Evolutionary conservation across 176 grass and related monocot genomes (phyloP), one percentile per base, ranked within the genome.

Genomic region (Aegilops umbellulata): DNA sequence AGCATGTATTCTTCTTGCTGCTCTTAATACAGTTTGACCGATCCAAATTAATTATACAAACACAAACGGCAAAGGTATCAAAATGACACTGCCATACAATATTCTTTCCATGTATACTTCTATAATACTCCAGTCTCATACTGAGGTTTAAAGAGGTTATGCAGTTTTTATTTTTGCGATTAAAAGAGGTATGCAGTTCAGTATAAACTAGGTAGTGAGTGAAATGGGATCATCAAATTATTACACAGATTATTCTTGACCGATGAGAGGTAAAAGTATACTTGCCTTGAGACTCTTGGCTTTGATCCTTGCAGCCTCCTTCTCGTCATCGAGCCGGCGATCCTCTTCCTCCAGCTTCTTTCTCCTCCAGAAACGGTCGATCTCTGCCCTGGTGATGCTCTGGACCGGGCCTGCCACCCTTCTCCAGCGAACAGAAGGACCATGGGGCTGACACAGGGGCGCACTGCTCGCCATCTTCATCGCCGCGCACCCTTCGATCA

Each of bases 1-100:
- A 60, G n/a, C 86, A 61, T 64, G 60, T 91, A 94, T 17, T 94
- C 89, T 77, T 91, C 87, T 83, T 87, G 83, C 92, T 91, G 89
- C 64, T 31, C 51, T 69, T 78, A 71, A 65, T 53, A 83, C 25
- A 60, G 16, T 39, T 66, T 12, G 69, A 60, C 7, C 58, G 24
- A 58, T 8, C 61, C 42, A 60, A 39, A 79, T 82, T 67, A 66
- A 73, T 82, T 49, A 49, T 31, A 4, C 25, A 47, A n/a, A 32
- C 25, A 49, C 19, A 49, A 80, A 44, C 6, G 26, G 19, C 17
- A 49, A 31, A 2, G 25, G 19, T 49, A 49, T 31, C 39, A 32
- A 49, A 67, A 31, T 66, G 41, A 7, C 1, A 3, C 24, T 8
- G 3, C 20, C 14, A 44, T 65, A 27, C 16, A 42, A 27, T 17